Base-by-base conservation (phyloP, 352 stramenopile genomes). In the Phytopythium delawarense region DNA sequence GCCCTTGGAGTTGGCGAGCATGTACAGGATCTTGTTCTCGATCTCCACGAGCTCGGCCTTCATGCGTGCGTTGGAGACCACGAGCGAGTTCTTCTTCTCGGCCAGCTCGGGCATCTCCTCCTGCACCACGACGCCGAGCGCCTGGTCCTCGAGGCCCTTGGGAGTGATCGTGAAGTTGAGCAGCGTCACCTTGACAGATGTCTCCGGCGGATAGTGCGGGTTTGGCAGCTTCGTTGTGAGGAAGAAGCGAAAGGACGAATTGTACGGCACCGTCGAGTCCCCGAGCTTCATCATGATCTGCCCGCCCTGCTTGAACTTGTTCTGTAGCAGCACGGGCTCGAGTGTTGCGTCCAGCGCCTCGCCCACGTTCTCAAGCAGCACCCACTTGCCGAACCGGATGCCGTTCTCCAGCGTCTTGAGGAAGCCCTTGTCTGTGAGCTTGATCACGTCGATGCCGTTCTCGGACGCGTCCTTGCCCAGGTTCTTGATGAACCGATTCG, bases 221-320 rank as follows among this genome's bases (percentile, higher is more conserved):
- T 98, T 98, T 6, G 87, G 84, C 32, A 98, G 74, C 66, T 97
- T 97, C 12, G 92, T 98, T 3, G 92, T 98, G 81, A 98, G 96
- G 71, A 94, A 98, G 65, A 98, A 97, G 0, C 87, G 79, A 60
- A 98, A 98, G 2, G 74, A 71, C 18, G 81, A 60, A 67, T 97
- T 96, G 75, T 97, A 98, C 9, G 91, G 91, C 39, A 98, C 93
- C 0, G 88, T 97, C 15, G 84, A 82, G 59, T 98, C 92, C 1
- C 92, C 92, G 9, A 98, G 87, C 65, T 96, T 95, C 77, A 97
- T 98, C 81, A 98, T 97, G 20, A 96, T 65, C 60, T 96, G 93
- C 0, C 89, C 89, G 34, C 92, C 92, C 70, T 98, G 87, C 53
- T 96, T 96, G 67, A 98, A 97, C 54, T 96, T 96, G 59, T 96